phyloP scores from a whole-genome alignment of 2,329 filamentous ascomycete species.

The Penicillium sp. region DNA sequence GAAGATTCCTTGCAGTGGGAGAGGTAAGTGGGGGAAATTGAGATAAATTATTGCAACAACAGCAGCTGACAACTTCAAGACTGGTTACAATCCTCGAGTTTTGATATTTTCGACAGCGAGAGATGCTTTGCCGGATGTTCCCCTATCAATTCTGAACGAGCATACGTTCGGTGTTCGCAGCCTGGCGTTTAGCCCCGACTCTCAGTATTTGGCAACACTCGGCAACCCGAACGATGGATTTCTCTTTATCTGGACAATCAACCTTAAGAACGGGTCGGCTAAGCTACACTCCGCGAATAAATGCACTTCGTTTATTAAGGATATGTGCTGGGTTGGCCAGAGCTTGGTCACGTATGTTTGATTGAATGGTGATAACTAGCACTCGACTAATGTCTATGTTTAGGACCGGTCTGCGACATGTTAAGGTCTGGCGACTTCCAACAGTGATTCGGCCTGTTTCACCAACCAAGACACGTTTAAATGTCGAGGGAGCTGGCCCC shows the following conservation, averaged over 20 bases:
- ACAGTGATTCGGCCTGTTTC: slow-evolving; percentile 58
- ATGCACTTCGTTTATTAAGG: slow-evolving; percentile 81
- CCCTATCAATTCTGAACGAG: slow-evolving; percentile 81
- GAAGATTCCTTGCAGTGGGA: slow-evolving; percentile 83
- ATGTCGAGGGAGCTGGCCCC: slow-evolving; percentile 35
- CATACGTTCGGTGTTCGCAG: slow-evolving; percentile 87
- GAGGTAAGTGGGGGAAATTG: slow-evolving; percentile 55
- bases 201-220: slow-evolving; percentile 81
- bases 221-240: slow-evolving; percentile 91
- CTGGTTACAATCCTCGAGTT: slow-evolving; percentile 87
- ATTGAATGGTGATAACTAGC: not conserved
- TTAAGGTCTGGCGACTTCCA: slow-evolving; percentile 89
- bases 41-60: not conserved
- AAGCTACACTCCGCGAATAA: slow-evolving; percentile 84
- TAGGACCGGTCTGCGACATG: slow-evolving; percentile 76
- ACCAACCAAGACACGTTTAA: slow-evolving; percentile 63
- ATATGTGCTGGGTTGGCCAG: slow-evolving; percentile 87
- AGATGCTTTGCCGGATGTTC: slow-evolving; percentile 75
- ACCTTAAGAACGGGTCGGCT: slow-evolving; percentile 75
- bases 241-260: slow-evolving; percentile 85
- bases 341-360: slow-evolving; percentile 68
- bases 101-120: slow-evolving; percentile 79
- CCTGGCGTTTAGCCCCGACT: slow-evolving; percentile 86
- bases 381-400: slow-evolving; percentile 13
- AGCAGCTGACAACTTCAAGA: slow-evolving; percentile 50